Evolutionary conservation across 2,329 filamentous ascomycete species (phyloP).

Genomic region (Fusarium brachygibbosum): DNA sequence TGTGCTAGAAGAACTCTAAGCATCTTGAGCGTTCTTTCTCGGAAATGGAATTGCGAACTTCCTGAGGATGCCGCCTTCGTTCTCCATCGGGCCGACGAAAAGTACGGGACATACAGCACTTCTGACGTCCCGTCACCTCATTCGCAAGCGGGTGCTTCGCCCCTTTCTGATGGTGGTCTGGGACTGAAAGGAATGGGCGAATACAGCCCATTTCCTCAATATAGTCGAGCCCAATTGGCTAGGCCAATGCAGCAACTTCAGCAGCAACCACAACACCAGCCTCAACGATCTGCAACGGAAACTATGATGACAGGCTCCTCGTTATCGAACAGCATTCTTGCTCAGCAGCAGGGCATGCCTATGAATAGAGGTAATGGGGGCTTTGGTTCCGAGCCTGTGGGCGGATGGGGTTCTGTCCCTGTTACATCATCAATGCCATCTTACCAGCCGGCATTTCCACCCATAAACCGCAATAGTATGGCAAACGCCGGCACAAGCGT

Average conservation of each 20-base stretch:
- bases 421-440: conserved; percentile 39
- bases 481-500: conserved; percentile 26
- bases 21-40: conserved; percentile 85
- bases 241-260: conserved; percentile 43
- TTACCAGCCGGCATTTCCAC: conserved; percentile 42
- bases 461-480: conserved; percentile 36
- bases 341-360: conserved; percentile 39
- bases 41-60: conserved; percentile 90
- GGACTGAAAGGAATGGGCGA: conserved; percentile 46
- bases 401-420: conserved; percentile 46
- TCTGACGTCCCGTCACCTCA: conserved; percentile 71
- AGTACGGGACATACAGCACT: conserved; percentile 79
- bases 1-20: conserved; percentile 87
- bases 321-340: conserved; percentile 18
- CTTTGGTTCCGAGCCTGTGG: conserved; percentile 45
- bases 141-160: conserved; percentile 53
- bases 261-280: conserved; percentile 24
- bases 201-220: conserved; percentile 55
- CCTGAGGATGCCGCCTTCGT: conserved; percentile 85
- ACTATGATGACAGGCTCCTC: conserved; percentile 35
- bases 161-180: conserved; percentile 50
- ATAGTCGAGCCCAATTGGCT: conserved; percentile 48
- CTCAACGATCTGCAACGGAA: conserved; percentile 29
- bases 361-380: conserved; percentile 42
- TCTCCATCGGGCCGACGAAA: conserved; percentile 82